A percentile compares a stretch with the other conserved stretches of the same genome.
phyloP scores from a whole-genome alignment of 2,329 filamentous ascomycete species.

The Phialocephala sp. region DNA sequence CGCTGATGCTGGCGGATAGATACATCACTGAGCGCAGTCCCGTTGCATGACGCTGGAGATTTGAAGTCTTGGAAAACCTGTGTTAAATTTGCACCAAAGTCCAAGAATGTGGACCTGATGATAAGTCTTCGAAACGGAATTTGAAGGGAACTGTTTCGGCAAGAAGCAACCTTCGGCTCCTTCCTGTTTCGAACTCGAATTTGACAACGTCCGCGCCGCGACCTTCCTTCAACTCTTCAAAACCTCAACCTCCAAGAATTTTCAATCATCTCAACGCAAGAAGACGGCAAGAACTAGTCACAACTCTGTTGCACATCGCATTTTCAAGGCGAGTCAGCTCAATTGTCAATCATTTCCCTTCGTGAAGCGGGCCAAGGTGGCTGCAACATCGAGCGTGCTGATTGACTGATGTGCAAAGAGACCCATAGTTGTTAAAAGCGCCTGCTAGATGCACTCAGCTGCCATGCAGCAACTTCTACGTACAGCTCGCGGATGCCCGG shows the following conservation, averaged over 20 bases:
- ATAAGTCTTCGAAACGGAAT: too few species aligned
- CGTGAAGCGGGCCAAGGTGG: not conserved
- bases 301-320: slow-evolving; percentile 19
- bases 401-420: not conserved
- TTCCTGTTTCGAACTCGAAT: too few species aligned
- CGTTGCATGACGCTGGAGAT: too few species aligned
- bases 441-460: too few species aligned
- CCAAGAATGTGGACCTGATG: too few species aligned
- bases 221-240: slow-evolving; percentile 19
- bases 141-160: too few species aligned
- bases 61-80: too few species aligned
- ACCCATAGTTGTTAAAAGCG: not conserved
- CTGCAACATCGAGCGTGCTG: not conserved
- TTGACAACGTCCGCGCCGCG: too few species aligned
- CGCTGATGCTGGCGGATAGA: too few species aligned
- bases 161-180: too few species aligned
- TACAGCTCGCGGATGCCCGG: not conserved
- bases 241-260: slow-evolving; percentile 11
- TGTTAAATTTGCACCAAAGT: too few species aligned
- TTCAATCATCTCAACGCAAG: not conserved
- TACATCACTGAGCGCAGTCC: too few species aligned
- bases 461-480: not conserved
- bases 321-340: not conserved
- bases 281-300: not conserved
- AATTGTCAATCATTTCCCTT: not conserved